Base-by-base conservation (phyloP, 2,329 filamentous ascomycete species). In the Penicillium concentricum region DNA sequence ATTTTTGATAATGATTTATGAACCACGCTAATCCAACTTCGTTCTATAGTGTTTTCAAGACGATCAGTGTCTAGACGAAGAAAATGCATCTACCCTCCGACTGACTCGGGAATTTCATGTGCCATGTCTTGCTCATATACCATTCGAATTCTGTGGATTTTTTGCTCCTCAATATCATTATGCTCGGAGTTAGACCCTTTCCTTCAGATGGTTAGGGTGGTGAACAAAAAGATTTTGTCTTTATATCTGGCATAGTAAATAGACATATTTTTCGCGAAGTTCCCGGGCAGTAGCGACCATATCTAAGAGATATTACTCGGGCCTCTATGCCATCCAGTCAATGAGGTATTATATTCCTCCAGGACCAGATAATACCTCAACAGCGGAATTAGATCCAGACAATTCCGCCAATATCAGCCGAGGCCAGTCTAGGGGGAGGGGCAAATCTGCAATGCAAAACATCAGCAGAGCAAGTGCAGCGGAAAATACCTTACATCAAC, bases 51-150 rank as follows among this genome's bases (percentile, higher is more conserved):
- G 86, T 92, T 47, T 90, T 92, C 77, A 87, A 89, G 74, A 92
- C 90, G 2, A 93, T 93, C 70, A 91, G 88, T 72, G 89, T 92
- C 54, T 92, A 82, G 60, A 67, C 44, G 58, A 54, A 38, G 35
- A 47, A 51, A 35, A 59, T 41, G 54, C 46, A 45, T 54, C 51
- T 41, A 47, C 44, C 34, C 52, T 56, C 50, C 51, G 59, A 52
- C 53, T 54, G 34, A 52, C 41, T 42, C 52, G 47, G 58, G 61
- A 62, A 61, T 58, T 51, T 62, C 53, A 67, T 61, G 64, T 63
- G 64, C 65, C 60, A 67, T 66, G 64, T 64, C 63, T 61, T 65
- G 53, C 60, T 60, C 60, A 66, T 67, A 67, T 67, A 67, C 64
- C 64, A 64, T 61, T 57, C 60, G 60, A 61, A 58, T 61, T 57